A percentile compares a stretch with the other conserved stretches of the same genome.
These are phyloP conservation scores for Fusarium domesticum DNA, from an alignment of 2,329 filamentous ascomycete genomes.

Conservation along the genomic window DNA sequence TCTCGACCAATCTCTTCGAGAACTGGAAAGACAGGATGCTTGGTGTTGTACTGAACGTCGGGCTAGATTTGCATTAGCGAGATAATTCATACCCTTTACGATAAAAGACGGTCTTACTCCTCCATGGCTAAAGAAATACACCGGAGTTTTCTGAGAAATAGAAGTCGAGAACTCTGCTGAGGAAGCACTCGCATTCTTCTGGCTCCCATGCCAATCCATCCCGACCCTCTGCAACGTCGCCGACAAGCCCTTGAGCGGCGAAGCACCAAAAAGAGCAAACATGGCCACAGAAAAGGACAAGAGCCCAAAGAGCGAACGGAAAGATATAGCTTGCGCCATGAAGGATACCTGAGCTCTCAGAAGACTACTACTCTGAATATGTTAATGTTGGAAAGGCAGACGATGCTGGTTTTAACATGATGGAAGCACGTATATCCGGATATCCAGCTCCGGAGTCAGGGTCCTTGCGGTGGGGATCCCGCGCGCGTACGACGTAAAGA, in stretches of 20 bases:
- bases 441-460: conserved; percentile 17
- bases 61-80: conserved; percentile 40
- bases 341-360: conserved; percentile 3
- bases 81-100: neutral
- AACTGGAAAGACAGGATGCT: conserved; percentile 64
- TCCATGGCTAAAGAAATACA: conserved; percentile 51
- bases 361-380: neutral
- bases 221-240: conserved; percentile 24
- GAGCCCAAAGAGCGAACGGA: conserved; percentile 20
- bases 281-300: conserved; percentile 23
- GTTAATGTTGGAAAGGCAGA: too few species aligned
- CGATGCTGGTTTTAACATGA: conserved; percentile 4
- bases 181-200: conserved; percentile 8
- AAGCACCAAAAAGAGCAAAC: conserved; percentile 21
- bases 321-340: conserved; percentile 22
- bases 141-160: conserved; percentile 31
- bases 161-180: neutral
- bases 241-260: conserved; percentile 22
- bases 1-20: conserved; percentile 65
- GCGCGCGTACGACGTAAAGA: conserved; percentile 13
- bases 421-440: conserved; percentile 24
- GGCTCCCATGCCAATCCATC: conserved; percentile 14
- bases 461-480: conserved; percentile 16
- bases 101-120: conserved; percentile 37
- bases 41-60: conserved; percentile 63